Conservation (phyloP, 805 yeast genomes). For the Zygoascus flipseniorum region DNA sequence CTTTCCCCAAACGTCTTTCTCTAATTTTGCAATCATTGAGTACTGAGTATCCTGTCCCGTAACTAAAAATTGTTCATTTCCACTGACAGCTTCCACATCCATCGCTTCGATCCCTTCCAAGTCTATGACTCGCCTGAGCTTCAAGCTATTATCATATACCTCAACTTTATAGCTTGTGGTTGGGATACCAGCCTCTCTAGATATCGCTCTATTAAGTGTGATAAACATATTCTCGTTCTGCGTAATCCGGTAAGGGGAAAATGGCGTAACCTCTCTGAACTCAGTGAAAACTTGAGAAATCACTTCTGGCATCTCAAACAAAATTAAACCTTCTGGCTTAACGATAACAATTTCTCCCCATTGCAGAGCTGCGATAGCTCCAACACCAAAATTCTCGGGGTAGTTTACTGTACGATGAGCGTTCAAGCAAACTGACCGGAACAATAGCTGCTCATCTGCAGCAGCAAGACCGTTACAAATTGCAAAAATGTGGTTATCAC, state of each 20-base stretch:
- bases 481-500: neutral
- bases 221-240: neutral
- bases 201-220: neutral
- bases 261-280: neutral
- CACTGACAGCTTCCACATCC: neutral
- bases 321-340: neutral
- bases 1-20: neutral
- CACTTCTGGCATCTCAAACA: neutral
- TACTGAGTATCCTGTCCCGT: neutral
- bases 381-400: neutral
- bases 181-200: neutral
- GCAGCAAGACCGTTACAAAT: neutral
- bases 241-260: neutral
- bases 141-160: neutral
- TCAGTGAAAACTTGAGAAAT: neutral
- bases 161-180: neutral
- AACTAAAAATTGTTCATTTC: neutral
- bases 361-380: neutral
- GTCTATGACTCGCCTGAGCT: neutral
- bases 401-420: neutral
- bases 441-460: neutral
- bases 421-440: neutral
- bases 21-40: neutral
- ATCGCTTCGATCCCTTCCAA: neutral
- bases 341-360: neutral